Evolutionary conservation across 176 grass and related monocot species (phyloP).

Genomic region (Eleusine coracana): DNA sequence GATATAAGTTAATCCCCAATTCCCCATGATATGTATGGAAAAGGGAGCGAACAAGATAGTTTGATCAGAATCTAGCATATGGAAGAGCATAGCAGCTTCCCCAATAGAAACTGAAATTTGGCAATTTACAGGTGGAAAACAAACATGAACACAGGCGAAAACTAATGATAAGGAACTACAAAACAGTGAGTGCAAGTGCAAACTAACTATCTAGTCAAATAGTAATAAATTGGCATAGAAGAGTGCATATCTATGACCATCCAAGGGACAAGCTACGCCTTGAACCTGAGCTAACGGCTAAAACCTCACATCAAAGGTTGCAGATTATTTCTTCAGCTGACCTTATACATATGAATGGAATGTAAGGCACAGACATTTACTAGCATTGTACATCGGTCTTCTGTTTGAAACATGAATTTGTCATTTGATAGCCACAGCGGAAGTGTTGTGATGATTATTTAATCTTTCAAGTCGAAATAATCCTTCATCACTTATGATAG

Average conservation of each 20-base stretch:
- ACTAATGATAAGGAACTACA: background rate
- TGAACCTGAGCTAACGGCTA: background rate
- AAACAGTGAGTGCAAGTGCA: background rate
- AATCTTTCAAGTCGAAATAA: slow-evolving; percentile 52
- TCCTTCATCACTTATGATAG: slow-evolving; percentile 75
- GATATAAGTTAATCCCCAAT: background rate
- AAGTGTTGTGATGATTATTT: slow-evolving; percentile 27
- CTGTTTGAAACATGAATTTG: slow-evolving; percentile 4
- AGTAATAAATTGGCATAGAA: background rate
- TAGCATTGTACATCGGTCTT: background rate
- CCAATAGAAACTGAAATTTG: background rate
- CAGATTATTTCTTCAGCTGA: slow-evolving; percentile 17
- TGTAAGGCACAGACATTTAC: slow-evolving; percentile 24
- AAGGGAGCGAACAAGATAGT: background rate
- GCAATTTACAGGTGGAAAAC: background rate
- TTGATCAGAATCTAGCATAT: background rate
- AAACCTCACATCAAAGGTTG: background rate
- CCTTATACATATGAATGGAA: background rate
- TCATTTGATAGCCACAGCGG: slow-evolving; percentile 25
- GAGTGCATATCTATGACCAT: background rate
- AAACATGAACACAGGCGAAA: background rate
- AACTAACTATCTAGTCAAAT: background rate
- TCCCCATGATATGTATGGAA: background rate
- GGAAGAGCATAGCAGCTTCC: background rate
- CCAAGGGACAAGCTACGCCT: background rate